Percentiles rank a stretch among this genome's conserved stretches.
Conservation (phyloP, 2,329 filamentous ascomycete species). For the Helotiales sp. region DNA sequence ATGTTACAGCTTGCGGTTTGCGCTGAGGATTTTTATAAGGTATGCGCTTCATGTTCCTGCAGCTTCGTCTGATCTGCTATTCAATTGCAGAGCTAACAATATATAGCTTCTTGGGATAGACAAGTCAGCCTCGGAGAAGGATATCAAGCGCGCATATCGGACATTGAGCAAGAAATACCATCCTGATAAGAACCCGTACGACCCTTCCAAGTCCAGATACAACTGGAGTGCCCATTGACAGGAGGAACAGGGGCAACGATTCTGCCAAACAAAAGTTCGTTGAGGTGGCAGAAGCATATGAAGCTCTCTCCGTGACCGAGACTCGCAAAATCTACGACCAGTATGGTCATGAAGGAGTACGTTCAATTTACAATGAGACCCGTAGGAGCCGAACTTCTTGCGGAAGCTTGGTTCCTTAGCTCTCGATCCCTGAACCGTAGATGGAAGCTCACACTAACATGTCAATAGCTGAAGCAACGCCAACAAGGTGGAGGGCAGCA, state of each 20-base stretch:
- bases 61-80: neutral
- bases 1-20: constrained; percentile 56
- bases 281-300: constrained; percentile 92
- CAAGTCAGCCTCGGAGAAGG: constrained; percentile 76
- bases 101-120: constrained; percentile 74
- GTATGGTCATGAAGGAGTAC: constrained; percentile 92
- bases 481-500: constrained; percentile 66
- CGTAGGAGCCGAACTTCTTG: too few species aligned
- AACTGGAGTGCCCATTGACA: constrained; percentile 8
- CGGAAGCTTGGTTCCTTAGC: too few species aligned
- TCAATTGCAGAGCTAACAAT: constrained; percentile 17
- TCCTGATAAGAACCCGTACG: constrained; percentile 94
- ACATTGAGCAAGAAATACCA: constrained; percentile 93
- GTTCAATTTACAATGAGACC: too few species aligned
- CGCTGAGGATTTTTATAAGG: constrained; percentile 79
- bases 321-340: constrained; percentile 90
- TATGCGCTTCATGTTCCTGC: constrained; percentile 35
- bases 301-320: constrained; percentile 78
- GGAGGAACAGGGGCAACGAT: constrained; percentile 65
- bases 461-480: constrained; percentile 77
- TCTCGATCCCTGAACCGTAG: too few species aligned
- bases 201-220: constrained; percentile 1
- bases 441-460: too few species aligned
- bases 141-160: constrained; percentile 93
- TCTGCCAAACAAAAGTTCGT: constrained; percentile 89